These are phyloP conservation scores for Herpotrichia juniperi DNA, from an alignment of 2,329 filamentous ascomycete genomes.

Conservation along the genomic window DNA sequence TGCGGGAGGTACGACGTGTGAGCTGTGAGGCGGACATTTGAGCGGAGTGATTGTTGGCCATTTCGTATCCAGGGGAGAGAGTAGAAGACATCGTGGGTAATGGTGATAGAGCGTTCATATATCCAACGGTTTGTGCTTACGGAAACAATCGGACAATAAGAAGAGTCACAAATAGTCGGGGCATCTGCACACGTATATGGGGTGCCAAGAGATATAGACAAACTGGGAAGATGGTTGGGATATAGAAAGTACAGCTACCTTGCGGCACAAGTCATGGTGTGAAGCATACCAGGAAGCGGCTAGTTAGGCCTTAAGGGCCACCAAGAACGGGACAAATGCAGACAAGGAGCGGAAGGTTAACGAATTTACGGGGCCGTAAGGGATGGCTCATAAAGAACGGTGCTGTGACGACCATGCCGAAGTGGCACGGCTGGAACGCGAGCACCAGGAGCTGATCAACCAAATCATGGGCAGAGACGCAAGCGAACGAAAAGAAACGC, in stretches of 20 bases:
- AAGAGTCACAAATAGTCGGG: slow-evolving; percentile 26
- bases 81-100: slow-evolving; percentile 23
- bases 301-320: slow-evolving; percentile 29
- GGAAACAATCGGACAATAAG: slow-evolving; percentile 5
- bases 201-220: slow-evolving; percentile 45
- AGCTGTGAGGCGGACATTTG: slow-evolving; percentile 35
- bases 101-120: background rate
- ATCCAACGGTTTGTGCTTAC: background rate
- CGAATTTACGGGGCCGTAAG: slow-evolving; percentile 37
- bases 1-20: slow-evolving; percentile 38
- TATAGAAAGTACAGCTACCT: slow-evolving; percentile 30
- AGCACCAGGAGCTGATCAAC: slow-evolving; percentile 37
- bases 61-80: slow-evolving; percentile 20
- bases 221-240: slow-evolving; percentile 40
- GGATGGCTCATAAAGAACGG: slow-evolving; percentile 42
- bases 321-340: slow-evolving; percentile 40
- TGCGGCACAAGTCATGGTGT: slow-evolving; percentile 40
- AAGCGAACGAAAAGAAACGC: slow-evolving; percentile 43
- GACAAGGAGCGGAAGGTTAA: slow-evolving; percentile 40
- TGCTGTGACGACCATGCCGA: slow-evolving; percentile 42
- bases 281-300: slow-evolving; percentile 33
- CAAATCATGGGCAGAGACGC: slow-evolving; percentile 33
- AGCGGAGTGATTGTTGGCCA: slow-evolving; percentile 28
- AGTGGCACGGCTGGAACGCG: slow-evolving; percentile 47
- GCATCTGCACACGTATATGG: slow-evolving; percentile 44